These are phyloP conservation scores for Sporothrix globosa DNA, from an alignment of 2,329 filamentous ascomycete species.

Conservation along the genomic window DNA sequence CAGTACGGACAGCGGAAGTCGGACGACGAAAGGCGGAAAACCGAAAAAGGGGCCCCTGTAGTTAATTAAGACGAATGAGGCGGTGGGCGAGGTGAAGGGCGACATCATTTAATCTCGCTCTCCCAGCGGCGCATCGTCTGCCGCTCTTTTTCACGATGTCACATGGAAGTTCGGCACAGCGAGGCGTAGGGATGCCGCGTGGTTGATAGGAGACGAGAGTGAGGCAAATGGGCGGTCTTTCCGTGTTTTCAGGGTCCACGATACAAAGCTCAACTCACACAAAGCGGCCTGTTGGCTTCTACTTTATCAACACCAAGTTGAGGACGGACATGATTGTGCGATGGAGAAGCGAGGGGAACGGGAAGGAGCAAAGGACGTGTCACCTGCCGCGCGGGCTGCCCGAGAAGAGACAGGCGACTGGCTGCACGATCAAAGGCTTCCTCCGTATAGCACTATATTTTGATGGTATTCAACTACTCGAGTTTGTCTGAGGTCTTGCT, in stretches of 20 bases:
- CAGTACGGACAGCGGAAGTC: background rate
- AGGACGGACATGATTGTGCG: background rate
- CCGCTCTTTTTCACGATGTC: constrained; percentile 17
- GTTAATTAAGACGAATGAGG: constrained; percentile 19
- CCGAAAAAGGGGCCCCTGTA: constrained; percentile 11
- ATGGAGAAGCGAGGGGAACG: background rate
- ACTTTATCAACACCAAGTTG: background rate
- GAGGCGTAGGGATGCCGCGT: background rate
- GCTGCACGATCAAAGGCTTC: background rate
- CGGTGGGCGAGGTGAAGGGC: background rate
- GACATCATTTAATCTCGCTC: constrained; percentile 16
- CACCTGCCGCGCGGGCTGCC: background rate
- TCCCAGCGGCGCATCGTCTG: constrained; percentile 21
- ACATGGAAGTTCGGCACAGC: constrained; percentile 27
- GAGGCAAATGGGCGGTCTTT: background rate
- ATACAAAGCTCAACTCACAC: background rate
- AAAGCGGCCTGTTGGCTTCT: background rate
- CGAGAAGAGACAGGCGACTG: background rate
- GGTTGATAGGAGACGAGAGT: background rate
- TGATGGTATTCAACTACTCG: background rate
- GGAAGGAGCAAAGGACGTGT: background rate
- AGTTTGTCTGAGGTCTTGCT: background rate
- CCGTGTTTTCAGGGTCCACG: background rate
- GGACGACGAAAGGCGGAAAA: background rate
- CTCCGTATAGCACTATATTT: background rate